A percentile compares a stretch with the other conserved stretches of the same genome.
These are phyloP conservation scores for Incumbomyces delicatus DNA, from an alignment of 2,329 filamentous ascomycete species.

Conservation along the genomic window DNA sequence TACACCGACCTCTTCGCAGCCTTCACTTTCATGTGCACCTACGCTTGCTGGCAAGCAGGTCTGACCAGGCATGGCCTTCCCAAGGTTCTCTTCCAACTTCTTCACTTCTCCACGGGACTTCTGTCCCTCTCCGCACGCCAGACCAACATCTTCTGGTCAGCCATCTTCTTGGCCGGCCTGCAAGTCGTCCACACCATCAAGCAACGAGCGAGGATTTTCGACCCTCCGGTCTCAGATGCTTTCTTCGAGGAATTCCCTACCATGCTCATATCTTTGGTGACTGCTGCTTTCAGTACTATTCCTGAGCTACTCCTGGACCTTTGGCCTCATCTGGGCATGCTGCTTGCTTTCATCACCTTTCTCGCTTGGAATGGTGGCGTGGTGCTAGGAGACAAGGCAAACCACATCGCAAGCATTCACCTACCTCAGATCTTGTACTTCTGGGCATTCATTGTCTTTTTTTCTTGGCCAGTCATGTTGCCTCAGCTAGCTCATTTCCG, in stretches of 20 bases:
- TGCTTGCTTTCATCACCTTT: slow-evolving; percentile 62
- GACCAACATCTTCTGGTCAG: slow-evolving; percentile 95
- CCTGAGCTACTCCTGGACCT: slow-evolving; percentile 30
- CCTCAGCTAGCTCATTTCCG: slow-evolving; percentile 36
- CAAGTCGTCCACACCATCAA: slow-evolving; percentile 29
- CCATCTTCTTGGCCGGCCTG: slow-evolving; percentile 37
- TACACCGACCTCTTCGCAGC: slow-evolving; percentile 90
- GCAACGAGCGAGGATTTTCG: slow-evolving; percentile 31
- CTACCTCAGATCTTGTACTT: slow-evolving; percentile 90
- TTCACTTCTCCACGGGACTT: slow-evolving; percentile 48
- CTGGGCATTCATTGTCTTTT: slow-evolving; percentile 82
- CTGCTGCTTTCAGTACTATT: slow-evolving; percentile 37
- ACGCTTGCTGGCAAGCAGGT: slow-evolving; percentile 38
- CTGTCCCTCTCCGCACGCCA: slow-evolving; percentile 69
- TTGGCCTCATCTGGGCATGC: slow-evolving; percentile 46
- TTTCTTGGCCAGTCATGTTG: slow-evolving; percentile 69
- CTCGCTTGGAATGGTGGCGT: slow-evolving; percentile 83
- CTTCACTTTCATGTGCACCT: slow-evolving; percentile 60
- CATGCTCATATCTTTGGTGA: slow-evolving; percentile 48
- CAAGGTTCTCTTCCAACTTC: slow-evolving; percentile 18
- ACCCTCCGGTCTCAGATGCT: slow-evolving; percentile 40
- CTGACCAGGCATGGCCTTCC: slow-evolving; percentile 10
- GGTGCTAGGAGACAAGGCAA: slow-evolving; percentile 91
- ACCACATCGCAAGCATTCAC: slow-evolving; percentile 83
- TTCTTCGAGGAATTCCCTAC: slow-evolving; percentile 30